A percentile compares a stretch with the other conserved stretches of the same genome.
Evolutionary conservation across 2,329 filamentous ascomycete genomes (phyloP).

Genomic region (Ophiosphaerella herpotricha): DNA sequence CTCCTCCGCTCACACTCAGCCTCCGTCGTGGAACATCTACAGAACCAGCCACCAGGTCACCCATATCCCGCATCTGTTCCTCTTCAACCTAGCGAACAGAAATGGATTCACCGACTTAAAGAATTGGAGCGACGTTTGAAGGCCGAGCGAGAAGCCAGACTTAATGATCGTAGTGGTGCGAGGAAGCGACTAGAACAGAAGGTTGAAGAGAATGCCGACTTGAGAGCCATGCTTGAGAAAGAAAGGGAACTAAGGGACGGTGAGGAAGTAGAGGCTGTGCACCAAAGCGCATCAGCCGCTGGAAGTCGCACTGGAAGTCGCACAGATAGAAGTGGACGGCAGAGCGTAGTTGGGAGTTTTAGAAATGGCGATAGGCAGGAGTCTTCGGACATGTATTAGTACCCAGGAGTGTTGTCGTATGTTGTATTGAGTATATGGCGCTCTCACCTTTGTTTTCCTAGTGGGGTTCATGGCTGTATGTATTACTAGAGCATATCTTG

Average conservation of each 20-base stretch:
- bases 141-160: constrained; percentile 81
- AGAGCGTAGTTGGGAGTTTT: constrained; percentile 23
- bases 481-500: not conserved
- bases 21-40: constrained; percentile 54
- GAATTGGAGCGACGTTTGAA: constrained; percentile 90
- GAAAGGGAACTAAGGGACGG: constrained; percentile 50
- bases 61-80: constrained; percentile 43
- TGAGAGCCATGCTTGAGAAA: constrained; percentile 67
- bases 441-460: not conserved
- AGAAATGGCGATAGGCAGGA: constrained; percentile 13
- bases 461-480: constrained; percentile 4
- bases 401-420: constrained; percentile 1
- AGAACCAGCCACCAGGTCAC: constrained; percentile 30
- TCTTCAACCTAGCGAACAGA: constrained; percentile 63
- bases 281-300: constrained; percentile 20
- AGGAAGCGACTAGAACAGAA: constrained; percentile 77
- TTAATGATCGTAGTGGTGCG: constrained; percentile 83
- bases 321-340: constrained; percentile 19
- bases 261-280: constrained; percentile 18
- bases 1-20: constrained; percentile 61
- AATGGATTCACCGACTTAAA: constrained; percentile 82
- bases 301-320: constrained; percentile 24
- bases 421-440: not conserved
- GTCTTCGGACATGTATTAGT: constrained; percentile 28
- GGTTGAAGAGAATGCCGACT: constrained; percentile 72